Conservation (phyloP, 768 basidiomycete genomes). For the Holtermanniella nyarrowii region DNA sequence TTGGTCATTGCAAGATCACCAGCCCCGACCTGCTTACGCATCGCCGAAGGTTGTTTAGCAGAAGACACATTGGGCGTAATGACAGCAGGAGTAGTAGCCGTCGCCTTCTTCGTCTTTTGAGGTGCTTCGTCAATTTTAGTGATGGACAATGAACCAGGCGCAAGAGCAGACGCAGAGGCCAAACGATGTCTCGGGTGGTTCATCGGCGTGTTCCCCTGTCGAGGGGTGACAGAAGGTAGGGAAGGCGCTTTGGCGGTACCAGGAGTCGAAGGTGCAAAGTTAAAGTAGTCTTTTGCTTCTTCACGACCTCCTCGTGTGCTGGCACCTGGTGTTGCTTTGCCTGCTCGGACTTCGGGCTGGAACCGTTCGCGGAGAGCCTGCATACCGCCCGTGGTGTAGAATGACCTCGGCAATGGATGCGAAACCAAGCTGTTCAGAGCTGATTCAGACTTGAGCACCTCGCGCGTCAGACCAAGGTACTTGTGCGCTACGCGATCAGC, state of each 20-base stretch:
- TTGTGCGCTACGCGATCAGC: slow-evolving; percentile 52
- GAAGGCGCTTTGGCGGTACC: slow-evolving; percentile 25
- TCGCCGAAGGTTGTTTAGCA: slow-evolving; percentile 18
- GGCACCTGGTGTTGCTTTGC: slow-evolving; percentile 3
- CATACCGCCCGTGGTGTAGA: slow-evolving; percentile 87
- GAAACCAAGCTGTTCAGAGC: slow-evolving; percentile 95
- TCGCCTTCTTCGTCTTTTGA: neutral
- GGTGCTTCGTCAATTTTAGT: neutral
- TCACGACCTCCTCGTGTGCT: neutral
- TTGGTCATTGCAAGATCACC: slow-evolving; percentile 44
- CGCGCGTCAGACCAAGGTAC: slow-evolving; percentile 86
- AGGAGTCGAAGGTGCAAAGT: slow-evolving; percentile 28
- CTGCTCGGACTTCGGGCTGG: slow-evolving; percentile 40
- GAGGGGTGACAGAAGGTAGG: slow-evolving; percentile 29
- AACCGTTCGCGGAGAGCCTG: slow-evolving; percentile 85
- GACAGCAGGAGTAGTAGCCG: neutral
- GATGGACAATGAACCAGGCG: neutral
- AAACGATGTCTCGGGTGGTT: neutral
- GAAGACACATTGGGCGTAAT: neutral
- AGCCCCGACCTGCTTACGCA: slow-evolving; percentile 37
- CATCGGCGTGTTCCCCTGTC: slow-evolving; percentile 16
- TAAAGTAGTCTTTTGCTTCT: slow-evolving; percentile 39
- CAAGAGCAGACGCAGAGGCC: neutral
- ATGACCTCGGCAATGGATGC: slow-evolving; percentile 79
- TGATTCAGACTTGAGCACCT: slow-evolving; percentile 92